phyloP scores from a whole-genome alignment of 1,284 basidiomycete species.

The Microbotryum scabiosae region DNA sequence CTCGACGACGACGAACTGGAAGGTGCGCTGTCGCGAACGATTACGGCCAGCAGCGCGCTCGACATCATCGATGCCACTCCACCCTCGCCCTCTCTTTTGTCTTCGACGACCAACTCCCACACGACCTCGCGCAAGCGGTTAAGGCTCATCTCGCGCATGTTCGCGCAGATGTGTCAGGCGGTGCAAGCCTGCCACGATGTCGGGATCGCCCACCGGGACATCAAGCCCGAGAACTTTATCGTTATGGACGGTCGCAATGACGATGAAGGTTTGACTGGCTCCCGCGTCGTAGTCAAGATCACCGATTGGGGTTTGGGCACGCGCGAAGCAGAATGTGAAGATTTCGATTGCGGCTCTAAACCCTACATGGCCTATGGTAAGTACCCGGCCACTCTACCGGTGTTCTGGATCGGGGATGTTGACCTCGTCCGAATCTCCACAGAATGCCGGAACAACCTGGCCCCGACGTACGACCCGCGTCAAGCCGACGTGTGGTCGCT shows the following conservation, averaged over 20 bases:
- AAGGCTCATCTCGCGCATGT: constrained; percentile 91
- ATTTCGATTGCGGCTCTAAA: constrained; percentile 97
- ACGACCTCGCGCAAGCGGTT: constrained; percentile 77
- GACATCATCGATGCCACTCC: constrained; percentile 54
- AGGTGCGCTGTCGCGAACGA: constrained; percentile 20
- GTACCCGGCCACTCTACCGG: constrained; percentile 32
- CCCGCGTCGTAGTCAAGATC: constrained; percentile 65
- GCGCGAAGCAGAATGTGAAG: constrained; percentile 73
- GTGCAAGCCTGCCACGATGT: constrained; percentile 91
- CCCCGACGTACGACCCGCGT: constrained; percentile 82
- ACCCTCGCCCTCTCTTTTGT: constrained; percentile 81
- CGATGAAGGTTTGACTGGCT: constrained; percentile 13
- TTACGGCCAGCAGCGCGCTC: constrained; percentile 23
- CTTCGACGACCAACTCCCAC: constrained; percentile 65
- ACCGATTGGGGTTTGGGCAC: constrained; percentile 96
- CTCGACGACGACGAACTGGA: constrained; percentile 15
- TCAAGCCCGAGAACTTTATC: constrained; percentile 67
- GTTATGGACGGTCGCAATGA: constrained; percentile 53
- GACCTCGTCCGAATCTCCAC: background rate
- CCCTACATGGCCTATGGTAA: constrained; percentile 96
- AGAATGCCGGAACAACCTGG: constrained; percentile 97
- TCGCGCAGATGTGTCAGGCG: constrained; percentile 94
- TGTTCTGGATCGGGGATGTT: background rate
- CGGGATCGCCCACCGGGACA: constrained; percentile 89
- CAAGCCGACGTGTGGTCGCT: constrained; percentile 98